Conservation (phyloP, 345 rosid genomes). For the Ceriops zippeliana region DNA sequence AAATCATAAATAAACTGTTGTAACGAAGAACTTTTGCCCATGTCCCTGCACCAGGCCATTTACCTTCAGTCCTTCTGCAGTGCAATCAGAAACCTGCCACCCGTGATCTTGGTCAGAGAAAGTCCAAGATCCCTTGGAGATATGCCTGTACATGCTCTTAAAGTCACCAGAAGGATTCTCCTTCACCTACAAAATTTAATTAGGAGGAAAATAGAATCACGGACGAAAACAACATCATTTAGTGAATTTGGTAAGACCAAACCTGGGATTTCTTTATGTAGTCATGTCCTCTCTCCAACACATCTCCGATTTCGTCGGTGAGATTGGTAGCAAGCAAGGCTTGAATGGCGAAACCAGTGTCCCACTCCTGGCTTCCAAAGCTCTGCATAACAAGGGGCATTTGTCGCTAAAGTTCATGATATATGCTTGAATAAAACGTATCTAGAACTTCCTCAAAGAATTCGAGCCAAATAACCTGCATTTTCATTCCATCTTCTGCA, state of each 20-base stretch:
- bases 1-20: no score
- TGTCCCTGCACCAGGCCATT: background rate
- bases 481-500: slow-evolving; percentile 99
- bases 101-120: slow-evolving; percentile 88
- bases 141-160: slow-evolving; percentile 51
- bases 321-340: slow-evolving; percentile 66
- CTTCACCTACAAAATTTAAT: slow-evolving; percentile 29
- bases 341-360: slow-evolving; percentile 71
- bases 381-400: slow-evolving; percentile 37
- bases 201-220: no score
- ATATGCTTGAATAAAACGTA: background rate
- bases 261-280: slow-evolving; percentile 73
- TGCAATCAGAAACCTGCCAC: slow-evolving; percentile 91
- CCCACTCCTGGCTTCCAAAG: slow-evolving; percentile 93
- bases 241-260: background rate
- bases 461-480: slow-evolving; percentile 49
- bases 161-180: slow-evolving; percentile 62
- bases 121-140: slow-evolving; percentile 93
- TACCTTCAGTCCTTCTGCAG: slow-evolving; percentile 87
- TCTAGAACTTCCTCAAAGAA: background rate
- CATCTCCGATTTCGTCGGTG: slow-evolving; percentile 53
- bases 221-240: no score
- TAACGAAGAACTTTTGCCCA: no score
- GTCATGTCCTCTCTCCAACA: slow-evolving; percentile 55
- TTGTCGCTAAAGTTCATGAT: background rate